Evolutionary conservation across 805 yeast species (phyloP).

Genomic region (Tetrapisispora taiwanensis): DNA sequence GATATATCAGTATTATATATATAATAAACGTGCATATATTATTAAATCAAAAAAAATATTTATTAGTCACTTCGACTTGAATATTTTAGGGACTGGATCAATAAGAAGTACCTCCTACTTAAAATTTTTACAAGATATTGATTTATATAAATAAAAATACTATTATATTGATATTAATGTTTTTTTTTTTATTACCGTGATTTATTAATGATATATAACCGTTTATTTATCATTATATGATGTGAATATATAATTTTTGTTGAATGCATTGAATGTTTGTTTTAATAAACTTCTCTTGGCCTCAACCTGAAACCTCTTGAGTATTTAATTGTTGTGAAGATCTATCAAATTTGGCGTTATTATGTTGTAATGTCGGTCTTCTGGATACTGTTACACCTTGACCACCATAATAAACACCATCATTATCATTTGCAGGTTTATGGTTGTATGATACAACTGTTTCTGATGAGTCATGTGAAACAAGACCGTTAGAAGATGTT

Average conservation of each 20-base stretch:
- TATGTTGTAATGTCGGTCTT: conserved; percentile 2
- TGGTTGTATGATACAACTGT: not conserved
- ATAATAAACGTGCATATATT: conserved; percentile 1
- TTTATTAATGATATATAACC: not conserved
- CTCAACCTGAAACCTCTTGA: not conserved
- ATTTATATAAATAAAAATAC: too few species aligned
- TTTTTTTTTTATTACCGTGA: not conserved
- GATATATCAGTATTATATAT: not conserved
- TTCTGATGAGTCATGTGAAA: conserved; percentile 1
- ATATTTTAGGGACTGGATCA: too few species aligned
- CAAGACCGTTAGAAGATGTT: not conserved
- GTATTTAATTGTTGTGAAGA: not conserved
- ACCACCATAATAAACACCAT: conserved; percentile 1
- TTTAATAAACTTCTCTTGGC: too few species aligned
- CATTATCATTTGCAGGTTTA: not conserved
- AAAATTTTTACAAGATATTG: too few species aligned
- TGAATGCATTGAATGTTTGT: not conserved
- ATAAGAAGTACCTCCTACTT: too few species aligned
- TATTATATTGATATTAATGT: not conserved
- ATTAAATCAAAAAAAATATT: not conserved
- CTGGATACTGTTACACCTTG: conserved; percentile 2
- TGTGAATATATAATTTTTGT: not conserved
- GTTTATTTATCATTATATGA: not conserved
- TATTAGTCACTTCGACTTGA: too few species aligned
- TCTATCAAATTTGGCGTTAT: not conserved